Evolutionary conservation across 2,329 filamentous ascomycete genomes (phyloP).

Genomic region (Thielaviopsis populi): DNA sequence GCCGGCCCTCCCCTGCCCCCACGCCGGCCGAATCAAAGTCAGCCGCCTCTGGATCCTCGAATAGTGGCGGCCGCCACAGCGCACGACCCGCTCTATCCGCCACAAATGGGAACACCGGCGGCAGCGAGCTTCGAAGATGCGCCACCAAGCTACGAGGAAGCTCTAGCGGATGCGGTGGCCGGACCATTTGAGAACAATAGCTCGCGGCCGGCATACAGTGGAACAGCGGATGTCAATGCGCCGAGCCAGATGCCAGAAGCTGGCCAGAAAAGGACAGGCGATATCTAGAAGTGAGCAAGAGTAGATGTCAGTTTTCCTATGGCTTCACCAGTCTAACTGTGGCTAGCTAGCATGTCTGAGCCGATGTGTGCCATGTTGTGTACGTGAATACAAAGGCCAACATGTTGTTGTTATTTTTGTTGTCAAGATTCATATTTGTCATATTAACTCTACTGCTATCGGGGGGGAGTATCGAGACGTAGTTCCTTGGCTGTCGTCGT

Average conservation of each 20-base stretch:
- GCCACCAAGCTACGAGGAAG: slow-evolving; percentile 92
- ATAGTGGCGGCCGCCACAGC: slow-evolving; percentile 21
- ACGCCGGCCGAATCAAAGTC: slow-evolving; percentile 11
- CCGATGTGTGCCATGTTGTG: neutral
- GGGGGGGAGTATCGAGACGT: too few species aligned
- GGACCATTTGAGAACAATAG: slow-evolving; percentile 50
- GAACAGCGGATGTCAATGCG: slow-evolving; percentile 42
- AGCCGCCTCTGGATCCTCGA: slow-evolving; percentile 16
- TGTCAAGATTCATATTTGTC: too few species aligned
- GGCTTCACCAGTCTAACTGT: neutral
- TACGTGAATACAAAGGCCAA: too few species aligned
- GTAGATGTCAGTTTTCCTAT: neutral
- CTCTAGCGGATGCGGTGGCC: slow-evolving; percentile 59
- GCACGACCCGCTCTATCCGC: slow-evolving; percentile 41
- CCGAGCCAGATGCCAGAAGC: neutral
- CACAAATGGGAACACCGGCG: slow-evolving; percentile 35
- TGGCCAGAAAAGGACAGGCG: neutral
- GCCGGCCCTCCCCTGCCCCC: slow-evolving; percentile 19
- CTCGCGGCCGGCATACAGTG: slow-evolving; percentile 52
- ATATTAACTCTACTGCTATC: too few species aligned
- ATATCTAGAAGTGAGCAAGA: neutral
- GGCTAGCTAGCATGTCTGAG: neutral
- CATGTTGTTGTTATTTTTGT: too few species aligned
- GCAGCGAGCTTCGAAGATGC: slow-evolving; percentile 50
- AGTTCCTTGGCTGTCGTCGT: too few species aligned